phyloP scores from a whole-genome alignment of 345 rosid genomes.

The Rhizophora mangle region DNA sequence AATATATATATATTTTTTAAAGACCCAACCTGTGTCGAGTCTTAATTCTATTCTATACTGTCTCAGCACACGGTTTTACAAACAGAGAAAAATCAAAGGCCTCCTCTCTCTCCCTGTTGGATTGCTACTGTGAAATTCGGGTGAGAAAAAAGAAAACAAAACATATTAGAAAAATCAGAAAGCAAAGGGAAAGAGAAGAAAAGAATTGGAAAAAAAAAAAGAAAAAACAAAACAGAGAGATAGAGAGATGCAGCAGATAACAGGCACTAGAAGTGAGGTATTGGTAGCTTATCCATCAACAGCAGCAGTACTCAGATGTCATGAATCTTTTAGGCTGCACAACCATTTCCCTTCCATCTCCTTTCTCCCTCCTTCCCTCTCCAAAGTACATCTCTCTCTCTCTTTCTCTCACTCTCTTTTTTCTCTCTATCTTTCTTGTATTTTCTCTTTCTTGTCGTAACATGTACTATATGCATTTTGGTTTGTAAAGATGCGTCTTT shows the following conservation, averaged over 20 bases:
- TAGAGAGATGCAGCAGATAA: conserved; percentile 38
- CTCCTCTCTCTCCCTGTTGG: no score
- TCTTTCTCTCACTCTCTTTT: not conserved
- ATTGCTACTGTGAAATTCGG: no score
- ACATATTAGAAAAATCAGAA: not conserved
- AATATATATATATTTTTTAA: no score
- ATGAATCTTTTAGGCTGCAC: conserved; percentile 21
- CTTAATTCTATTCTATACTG: no score
- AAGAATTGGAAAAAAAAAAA: no score
- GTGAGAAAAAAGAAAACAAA: no score
- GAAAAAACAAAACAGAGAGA: no score
- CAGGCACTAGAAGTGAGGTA: conserved; percentile 36
- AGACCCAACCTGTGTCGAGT: no score
- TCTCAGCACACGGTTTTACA: no score
- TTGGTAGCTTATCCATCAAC: conserved; percentile 35
- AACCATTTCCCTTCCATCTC: conserved; percentile 31
- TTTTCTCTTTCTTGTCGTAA: not conserved
- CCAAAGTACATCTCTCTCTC: conserved; percentile 35
- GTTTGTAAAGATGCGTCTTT: not conserved
- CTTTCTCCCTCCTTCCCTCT: conserved; percentile 32
- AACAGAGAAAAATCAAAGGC: no score
- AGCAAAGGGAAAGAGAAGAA: not conserved
- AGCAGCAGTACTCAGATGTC: conserved; percentile 23
- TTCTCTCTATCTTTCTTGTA: not conserved
- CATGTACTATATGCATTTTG: not conserved